Conservation (phyloP, 352 stramenopile species). For the Pythium graminicola region DNA sequence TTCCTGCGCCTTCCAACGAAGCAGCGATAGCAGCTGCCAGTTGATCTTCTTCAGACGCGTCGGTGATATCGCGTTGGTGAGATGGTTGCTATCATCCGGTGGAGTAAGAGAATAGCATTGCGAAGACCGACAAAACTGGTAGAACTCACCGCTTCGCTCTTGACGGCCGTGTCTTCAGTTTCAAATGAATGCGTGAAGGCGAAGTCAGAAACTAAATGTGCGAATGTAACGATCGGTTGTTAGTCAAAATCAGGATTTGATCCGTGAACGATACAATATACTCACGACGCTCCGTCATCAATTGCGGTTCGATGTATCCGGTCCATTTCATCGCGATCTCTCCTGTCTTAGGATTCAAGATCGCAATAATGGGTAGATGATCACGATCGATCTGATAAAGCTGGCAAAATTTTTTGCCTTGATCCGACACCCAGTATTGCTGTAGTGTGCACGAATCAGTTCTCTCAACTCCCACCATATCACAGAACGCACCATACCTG, state of each 20-base stretch:
- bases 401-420: slow-evolving; percentile 78
- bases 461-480: background rate
- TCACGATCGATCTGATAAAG: slow-evolving; percentile 74
- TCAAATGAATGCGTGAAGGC: slow-evolving; percentile 18
- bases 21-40: slow-evolving; percentile 72
- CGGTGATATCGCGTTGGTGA: slow-evolving; percentile 29
- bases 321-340: slow-evolving; percentile 61
- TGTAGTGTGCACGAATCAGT: slow-evolving; percentile 12
- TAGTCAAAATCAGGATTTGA: background rate
- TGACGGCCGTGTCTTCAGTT: background rate
- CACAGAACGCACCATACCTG: slow-evolving; percentile 39
- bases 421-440: slow-evolving; percentile 72
- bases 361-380: slow-evolving; percentile 57
- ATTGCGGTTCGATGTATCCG: slow-evolving; percentile 59
- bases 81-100: background rate
- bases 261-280: background rate
- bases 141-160: background rate
- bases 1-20: slow-evolving; percentile 49
- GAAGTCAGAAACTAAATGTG: slow-evolving; percentile 20
- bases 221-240: too few relatives aligned
- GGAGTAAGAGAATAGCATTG: background rate
- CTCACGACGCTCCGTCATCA: slow-evolving; percentile 72
- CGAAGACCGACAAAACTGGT: background rate
- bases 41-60: slow-evolving; percentile 71
- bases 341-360: slow-evolving; percentile 73